A percentile compares a stretch with the other conserved stretches of the same genome.
Evolutionary conservation across 352 stramenopile genomes (phyloP).

Genomic region (Phytophthora europaea): DNA sequence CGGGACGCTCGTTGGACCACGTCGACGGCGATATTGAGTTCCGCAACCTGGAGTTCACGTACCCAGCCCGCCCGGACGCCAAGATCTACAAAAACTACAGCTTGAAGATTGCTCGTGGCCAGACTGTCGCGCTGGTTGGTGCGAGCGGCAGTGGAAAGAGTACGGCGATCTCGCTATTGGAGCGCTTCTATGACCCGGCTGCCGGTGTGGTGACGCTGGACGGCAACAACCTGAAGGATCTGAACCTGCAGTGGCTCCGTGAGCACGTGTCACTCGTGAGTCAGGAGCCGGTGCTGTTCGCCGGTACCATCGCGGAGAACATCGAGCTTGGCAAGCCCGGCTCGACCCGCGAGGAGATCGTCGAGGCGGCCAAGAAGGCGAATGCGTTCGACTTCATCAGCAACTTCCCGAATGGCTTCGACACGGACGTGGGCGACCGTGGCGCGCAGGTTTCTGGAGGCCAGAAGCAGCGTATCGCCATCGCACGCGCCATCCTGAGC

Average conservation of each 20-base stretch:
- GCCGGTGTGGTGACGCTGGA: constrained; percentile 43
- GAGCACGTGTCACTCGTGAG: constrained; percentile 47
- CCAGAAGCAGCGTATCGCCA: constrained; percentile 52
- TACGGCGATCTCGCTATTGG: constrained; percentile 45
- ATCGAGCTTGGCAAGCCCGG: constrained; percentile 47
- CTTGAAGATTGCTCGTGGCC: constrained; percentile 43
- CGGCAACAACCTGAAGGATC: constrained; percentile 40
- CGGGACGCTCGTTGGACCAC: constrained; percentile 30
- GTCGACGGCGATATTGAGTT: constrained; percentile 51
- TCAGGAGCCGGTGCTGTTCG: constrained; percentile 49
- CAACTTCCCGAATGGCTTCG: constrained; percentile 44
- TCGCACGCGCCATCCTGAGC: constrained; percentile 42
- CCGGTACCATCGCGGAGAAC: constrained; percentile 48
- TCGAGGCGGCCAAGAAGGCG: constrained; percentile 44
- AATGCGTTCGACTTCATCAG: constrained; percentile 53
- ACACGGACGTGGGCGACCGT: constrained; percentile 46
- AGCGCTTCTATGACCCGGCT: constrained; percentile 46
- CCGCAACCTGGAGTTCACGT: constrained; percentile 40
- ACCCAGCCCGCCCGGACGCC: constrained; percentile 47
- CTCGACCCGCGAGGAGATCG: constrained; percentile 43
- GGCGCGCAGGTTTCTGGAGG: constrained; percentile 46
- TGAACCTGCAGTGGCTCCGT: constrained; percentile 47
- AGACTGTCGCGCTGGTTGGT: constrained; percentile 47
- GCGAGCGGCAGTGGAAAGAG: constrained; percentile 49
- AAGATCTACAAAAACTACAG: constrained; percentile 53